phyloP scores from a whole-genome alignment of 2,329 filamentous ascomycete genomes.

The Trichoderma oligosporum region DNA sequence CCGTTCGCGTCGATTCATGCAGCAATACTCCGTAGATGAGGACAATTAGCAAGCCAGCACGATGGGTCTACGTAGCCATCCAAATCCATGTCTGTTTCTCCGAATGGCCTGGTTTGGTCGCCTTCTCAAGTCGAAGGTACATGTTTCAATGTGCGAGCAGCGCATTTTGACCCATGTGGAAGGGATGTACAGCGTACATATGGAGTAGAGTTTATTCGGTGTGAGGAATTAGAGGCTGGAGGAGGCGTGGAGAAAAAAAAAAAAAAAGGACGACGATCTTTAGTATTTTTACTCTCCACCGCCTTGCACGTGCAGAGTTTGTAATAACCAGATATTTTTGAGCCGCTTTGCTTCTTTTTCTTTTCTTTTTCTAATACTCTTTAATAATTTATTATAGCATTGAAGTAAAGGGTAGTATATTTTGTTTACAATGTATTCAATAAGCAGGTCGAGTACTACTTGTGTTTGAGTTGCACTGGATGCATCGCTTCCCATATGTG shows the following conservation, averaged over 20 bases:
- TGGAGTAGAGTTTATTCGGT: background rate
- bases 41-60: background rate
- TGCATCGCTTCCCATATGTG: no score
- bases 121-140: background rate
- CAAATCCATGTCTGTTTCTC: background rate
- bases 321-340: background rate
- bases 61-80: background rate
- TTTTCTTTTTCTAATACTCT: background rate
- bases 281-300: background rate
- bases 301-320: constrained; percentile 5
- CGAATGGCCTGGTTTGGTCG: background rate
- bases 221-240: constrained; percentile 1
- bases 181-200: background rate
- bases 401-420: no score
- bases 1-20: constrained; percentile 7
- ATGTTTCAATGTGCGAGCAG: constrained; percentile 6
- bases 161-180: background rate
- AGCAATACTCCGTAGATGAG: background rate
- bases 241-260: background rate
- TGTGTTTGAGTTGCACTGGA: no score
- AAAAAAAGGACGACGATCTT: background rate
- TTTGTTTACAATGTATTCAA: no score
- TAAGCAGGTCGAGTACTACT: no score
- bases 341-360: background rate
- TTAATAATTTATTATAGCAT: background rate